These are phyloP conservation scores for Pseudoperonospora humuli DNA, from an alignment of 352 stramenopile genomes.

Conservation along the genomic window DNA sequence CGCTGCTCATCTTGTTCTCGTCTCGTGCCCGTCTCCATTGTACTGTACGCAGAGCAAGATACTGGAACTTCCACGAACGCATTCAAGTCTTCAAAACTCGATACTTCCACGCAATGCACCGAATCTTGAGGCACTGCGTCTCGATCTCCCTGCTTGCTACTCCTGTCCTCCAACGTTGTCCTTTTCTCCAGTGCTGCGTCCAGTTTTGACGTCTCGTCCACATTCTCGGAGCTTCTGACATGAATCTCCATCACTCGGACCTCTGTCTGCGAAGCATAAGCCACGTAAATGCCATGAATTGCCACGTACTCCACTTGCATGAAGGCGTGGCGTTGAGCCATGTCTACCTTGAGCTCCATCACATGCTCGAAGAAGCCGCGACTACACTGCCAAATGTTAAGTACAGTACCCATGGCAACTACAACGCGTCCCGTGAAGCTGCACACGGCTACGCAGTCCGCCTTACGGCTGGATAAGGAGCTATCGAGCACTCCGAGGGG, in stretches of 20 bases:
- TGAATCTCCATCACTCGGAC: slow-evolving; percentile 80
- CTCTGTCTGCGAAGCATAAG: slow-evolving; percentile 66
- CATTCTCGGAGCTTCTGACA: slow-evolving; percentile 42
- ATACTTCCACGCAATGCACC: slow-evolving; percentile 34
- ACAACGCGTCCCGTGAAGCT: slow-evolving; percentile 76
- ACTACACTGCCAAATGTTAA: slow-evolving; percentile 85
- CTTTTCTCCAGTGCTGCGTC: slow-evolving; percentile 12
- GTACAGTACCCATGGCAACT: slow-evolving; percentile 59
- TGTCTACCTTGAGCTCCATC: slow-evolving; percentile 82
- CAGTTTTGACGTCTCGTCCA: slow-evolving; percentile 4
- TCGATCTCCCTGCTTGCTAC: neutral
- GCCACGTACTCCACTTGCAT: slow-evolving; percentile 70
- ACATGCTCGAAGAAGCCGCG: slow-evolving; percentile 84
- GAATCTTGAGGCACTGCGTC: slow-evolving; percentile 35
- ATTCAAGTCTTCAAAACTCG: slow-evolving; percentile 27
- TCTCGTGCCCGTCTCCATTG: slow-evolving; percentile 32
- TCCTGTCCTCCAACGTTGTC: slow-evolving; percentile 7
- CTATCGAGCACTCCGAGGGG: slow-evolving; percentile 66
- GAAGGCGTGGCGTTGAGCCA: slow-evolving; percentile 60
- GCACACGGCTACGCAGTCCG: slow-evolving; percentile 69
- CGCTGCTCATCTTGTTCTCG: slow-evolving; percentile 41
- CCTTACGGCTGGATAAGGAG: slow-evolving; percentile 42
- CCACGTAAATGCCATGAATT: slow-evolving; percentile 74
- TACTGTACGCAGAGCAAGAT: slow-evolving; percentile 46
- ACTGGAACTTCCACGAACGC: slow-evolving; percentile 54